Evolutionary conservation across 2,329 filamentous ascomycete species (phyloP).

Genomic region (Ilyonectria robusta): DNA sequence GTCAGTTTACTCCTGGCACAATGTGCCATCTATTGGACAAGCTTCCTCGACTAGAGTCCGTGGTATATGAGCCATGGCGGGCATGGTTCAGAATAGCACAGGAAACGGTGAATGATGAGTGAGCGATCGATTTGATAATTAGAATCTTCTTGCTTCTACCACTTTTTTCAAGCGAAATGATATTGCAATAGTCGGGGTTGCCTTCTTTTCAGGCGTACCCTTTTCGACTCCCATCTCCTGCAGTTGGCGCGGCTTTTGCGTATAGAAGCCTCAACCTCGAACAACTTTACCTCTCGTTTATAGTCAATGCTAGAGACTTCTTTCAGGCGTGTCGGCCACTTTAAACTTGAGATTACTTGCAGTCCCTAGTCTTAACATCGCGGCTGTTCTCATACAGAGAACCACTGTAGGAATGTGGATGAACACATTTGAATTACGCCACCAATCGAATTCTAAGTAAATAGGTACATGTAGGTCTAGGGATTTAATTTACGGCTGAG

Average conservation of each 20-base stretch:
- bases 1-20: not conserved
- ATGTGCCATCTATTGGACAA: not conserved
- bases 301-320: constrained; percentile 14
- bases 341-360: not conserved
- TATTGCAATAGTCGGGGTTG: not conserved
- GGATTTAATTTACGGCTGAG: too few species aligned
- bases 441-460: too few species aligned
- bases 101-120: too few species aligned
- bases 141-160: too few species aligned
- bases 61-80: constrained; percentile 13
- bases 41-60: constrained; percentile 6
- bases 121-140: too few species aligned
- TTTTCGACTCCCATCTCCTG: not conserved
- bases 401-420: too few species aligned
- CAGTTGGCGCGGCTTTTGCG: not conserved
- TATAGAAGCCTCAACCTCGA: not conserved
- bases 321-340: not conserved
- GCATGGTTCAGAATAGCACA: not conserved
- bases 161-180: too few species aligned
- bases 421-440: too few species aligned
- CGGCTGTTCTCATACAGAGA: not conserved
- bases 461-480: too few species aligned
- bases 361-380: constrained; percentile 2
- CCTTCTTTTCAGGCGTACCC: not conserved
- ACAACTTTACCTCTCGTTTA: constrained; percentile 5